phyloP scores from a whole-genome alignment of 2,329 filamentous ascomycete species.

The Huntiella moniliformis region DNA sequence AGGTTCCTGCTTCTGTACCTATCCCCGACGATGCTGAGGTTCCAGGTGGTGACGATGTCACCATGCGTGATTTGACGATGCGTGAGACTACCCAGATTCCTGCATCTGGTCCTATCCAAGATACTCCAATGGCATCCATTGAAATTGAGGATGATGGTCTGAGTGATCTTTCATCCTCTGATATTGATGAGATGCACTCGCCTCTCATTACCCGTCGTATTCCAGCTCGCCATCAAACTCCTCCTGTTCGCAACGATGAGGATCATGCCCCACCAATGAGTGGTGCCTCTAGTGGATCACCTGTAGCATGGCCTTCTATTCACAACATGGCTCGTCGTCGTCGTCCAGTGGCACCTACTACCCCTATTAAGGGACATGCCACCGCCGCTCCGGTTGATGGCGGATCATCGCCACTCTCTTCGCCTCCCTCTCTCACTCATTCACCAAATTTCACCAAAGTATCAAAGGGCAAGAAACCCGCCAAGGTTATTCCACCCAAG shows the following conservation, averaged over 20 bases:
- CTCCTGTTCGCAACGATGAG: slow-evolving; percentile 23
- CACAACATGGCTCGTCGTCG: slow-evolving; percentile 30
- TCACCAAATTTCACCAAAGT: slow-evolving; percentile 35
- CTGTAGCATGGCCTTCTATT: slow-evolving; percentile 32
- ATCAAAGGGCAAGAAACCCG: slow-evolving; percentile 18
- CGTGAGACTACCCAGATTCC: neutral
- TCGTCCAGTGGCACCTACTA: slow-evolving; percentile 21
- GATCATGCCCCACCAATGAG: slow-evolving; percentile 37
- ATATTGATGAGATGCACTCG: slow-evolving; percentile 16
- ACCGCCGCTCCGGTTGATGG: slow-evolving; percentile 14
- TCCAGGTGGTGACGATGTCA: no score
- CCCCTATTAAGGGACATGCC: slow-evolving; percentile 18
- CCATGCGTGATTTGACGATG: no score
- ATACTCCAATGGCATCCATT: slow-evolving; percentile 3
- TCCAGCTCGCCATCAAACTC: slow-evolving; percentile 18
- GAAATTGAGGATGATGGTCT: slow-evolving; percentile 14
- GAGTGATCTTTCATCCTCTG: slow-evolving; percentile 14
- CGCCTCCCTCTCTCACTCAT: slow-evolving; percentile 46
- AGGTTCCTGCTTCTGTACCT: neutral
- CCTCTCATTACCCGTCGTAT: slow-evolving; percentile 18
- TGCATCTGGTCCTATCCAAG: neutral
- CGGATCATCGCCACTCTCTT: slow-evolving; percentile 37
- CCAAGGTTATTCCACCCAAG: slow-evolving; percentile 23
- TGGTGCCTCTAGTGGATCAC: slow-evolving; percentile 26
- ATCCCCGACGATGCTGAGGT: slow-evolving; percentile 8